phyloP scores from a whole-genome alignment of 1,139 yeast species.

The Debaryomycetaceae sp. region DNA sequence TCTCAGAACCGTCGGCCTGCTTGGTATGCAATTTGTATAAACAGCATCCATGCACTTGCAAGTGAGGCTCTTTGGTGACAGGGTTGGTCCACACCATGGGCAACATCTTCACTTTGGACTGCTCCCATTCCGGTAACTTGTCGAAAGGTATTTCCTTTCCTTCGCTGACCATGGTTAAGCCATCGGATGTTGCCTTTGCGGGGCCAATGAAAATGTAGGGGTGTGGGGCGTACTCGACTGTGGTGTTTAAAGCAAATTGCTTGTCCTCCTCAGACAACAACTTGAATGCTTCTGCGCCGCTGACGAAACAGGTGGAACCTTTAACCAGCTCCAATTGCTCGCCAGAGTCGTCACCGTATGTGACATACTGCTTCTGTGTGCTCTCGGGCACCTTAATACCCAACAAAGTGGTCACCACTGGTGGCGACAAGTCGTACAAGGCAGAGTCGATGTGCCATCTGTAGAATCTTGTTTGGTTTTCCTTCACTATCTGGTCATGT shows the following conservation, averaged over 20 bases:
- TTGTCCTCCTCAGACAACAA: conserved; percentile 65
- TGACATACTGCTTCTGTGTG: conserved; percentile 44
- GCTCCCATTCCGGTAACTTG: conserved; percentile 79
- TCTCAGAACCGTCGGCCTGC: conserved; percentile 48
- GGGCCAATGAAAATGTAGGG: conserved; percentile 82
- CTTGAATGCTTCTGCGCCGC: conserved; percentile 75
- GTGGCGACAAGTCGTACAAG: conserved; percentile 78
- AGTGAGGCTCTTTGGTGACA: conserved; percentile 74
- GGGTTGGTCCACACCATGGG: conserved; percentile 94
- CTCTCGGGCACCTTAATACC: conserved; percentile 77
- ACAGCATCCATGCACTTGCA: conserved; percentile 87
- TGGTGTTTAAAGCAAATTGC: conserved; percentile 67
- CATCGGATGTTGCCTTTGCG: conserved; percentile 79
- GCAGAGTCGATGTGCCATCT: conserved; percentile 95
- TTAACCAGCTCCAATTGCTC: conserved; percentile 66
- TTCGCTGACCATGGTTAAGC: conserved; percentile 79
- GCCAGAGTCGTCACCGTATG: conserved; percentile 62
- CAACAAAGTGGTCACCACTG: conserved; percentile 75
- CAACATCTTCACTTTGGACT: conserved; percentile 63
- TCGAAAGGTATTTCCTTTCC: conserved; percentile 65
- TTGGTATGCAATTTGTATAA: conserved; percentile 62
- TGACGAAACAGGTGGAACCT: conserved; percentile 85
- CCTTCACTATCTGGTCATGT: conserved; percentile 54
- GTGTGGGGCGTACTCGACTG: conserved; percentile 85
- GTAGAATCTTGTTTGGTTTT: conserved; percentile 72